Evolutionary conservation across 2,329 filamentous ascomycete genomes (phyloP).

Genomic region (Boeremia exigua): DNA sequence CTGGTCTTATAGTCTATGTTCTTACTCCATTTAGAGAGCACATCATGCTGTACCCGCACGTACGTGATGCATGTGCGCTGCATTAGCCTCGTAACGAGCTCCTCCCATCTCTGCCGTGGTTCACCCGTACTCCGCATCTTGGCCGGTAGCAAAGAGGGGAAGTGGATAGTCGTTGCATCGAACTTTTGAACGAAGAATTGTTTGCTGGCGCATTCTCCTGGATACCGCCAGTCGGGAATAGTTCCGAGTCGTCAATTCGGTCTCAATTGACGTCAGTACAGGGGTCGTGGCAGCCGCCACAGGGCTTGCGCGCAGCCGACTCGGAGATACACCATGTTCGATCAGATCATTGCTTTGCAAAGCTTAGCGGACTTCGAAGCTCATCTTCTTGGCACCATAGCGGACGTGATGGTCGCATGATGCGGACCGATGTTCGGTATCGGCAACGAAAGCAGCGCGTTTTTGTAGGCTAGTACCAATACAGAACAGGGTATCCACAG

Average conservation of each 20-base stretch:
- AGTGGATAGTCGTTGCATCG: constrained; percentile 17
- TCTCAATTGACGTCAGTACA: constrained; percentile 8
- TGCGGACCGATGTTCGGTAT: constrained; percentile 5
- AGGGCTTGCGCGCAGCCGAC: not conserved
- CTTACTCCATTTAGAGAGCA: not conserved
- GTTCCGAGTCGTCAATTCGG: constrained; percentile 2
- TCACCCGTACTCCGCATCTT: constrained; percentile 23
- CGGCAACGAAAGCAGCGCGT: too few species aligned
- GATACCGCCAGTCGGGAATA: constrained; percentile 1
- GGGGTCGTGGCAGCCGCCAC: not conserved
- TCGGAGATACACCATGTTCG: not conserved
- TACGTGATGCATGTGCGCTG: constrained; percentile 3
- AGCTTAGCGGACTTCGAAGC: constrained; percentile 9
- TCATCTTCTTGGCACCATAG: constrained; percentile 7
- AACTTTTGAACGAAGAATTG: not conserved
- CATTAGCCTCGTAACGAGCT: constrained; percentile 19
- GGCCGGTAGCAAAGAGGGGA: constrained; percentile 23
- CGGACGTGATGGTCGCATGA: not conserved
- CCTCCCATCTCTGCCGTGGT: constrained; percentile 8
- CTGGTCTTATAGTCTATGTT: not conserved
- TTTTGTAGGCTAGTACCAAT: too few species aligned
- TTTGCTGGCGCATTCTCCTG: constrained; percentile 3
- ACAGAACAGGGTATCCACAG: too few species aligned
- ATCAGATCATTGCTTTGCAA: constrained; percentile 13
- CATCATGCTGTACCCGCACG: constrained; percentile 6